Evolutionary conservation across 2,329 filamentous ascomycete species (phyloP).

Genomic region (Reticulascus tulasneorum): DNA sequence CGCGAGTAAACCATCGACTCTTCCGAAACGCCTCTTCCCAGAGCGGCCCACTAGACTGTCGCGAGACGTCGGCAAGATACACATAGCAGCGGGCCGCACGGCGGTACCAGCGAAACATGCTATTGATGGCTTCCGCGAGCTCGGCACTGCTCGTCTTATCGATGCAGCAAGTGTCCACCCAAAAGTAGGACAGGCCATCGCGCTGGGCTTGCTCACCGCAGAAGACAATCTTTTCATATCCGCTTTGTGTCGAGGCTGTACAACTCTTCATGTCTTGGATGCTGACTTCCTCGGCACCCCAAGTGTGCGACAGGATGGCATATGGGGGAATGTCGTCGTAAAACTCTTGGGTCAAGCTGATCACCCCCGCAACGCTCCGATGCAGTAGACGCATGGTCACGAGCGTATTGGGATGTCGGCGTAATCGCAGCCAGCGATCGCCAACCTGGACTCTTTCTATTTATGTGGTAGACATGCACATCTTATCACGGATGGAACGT

Average conservation of each 20-base stretch:
- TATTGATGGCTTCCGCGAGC: conserved; percentile 13
- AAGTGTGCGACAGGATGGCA: conserved; percentile 19
- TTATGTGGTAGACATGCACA: too few relatives aligned
- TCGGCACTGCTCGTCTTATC: too few relatives aligned
- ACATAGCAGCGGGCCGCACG: conserved; percentile 14
- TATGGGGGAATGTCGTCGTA: conserved; percentile 12
- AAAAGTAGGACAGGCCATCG: conserved; percentile 5
- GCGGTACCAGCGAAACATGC: conserved; percentile 17
- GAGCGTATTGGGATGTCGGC: too few relatives aligned
- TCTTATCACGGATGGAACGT: too few relatives aligned
- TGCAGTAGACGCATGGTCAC: too few relatives aligned
- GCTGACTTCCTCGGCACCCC: conserved; percentile 15
- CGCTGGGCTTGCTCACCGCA: conserved; percentile 10
- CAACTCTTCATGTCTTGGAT: conserved; percentile 8
- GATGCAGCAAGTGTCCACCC: too few relatives aligned
- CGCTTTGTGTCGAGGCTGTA: too few relatives aligned
- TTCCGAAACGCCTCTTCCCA: conserved; percentile 5
- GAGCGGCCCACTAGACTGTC: neutral
- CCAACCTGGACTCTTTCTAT: too few relatives aligned
- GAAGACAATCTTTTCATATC: conserved; percentile 11
- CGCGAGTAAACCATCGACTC: too few relatives aligned
- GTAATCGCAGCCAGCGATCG: too few relatives aligned
- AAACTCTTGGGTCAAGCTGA: too few relatives aligned
- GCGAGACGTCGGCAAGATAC: conserved; percentile 13
- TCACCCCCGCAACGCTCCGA: too few relatives aligned